Conservation (phyloP, 441 rosid genomes). For the Populus tomentosa region DNA sequence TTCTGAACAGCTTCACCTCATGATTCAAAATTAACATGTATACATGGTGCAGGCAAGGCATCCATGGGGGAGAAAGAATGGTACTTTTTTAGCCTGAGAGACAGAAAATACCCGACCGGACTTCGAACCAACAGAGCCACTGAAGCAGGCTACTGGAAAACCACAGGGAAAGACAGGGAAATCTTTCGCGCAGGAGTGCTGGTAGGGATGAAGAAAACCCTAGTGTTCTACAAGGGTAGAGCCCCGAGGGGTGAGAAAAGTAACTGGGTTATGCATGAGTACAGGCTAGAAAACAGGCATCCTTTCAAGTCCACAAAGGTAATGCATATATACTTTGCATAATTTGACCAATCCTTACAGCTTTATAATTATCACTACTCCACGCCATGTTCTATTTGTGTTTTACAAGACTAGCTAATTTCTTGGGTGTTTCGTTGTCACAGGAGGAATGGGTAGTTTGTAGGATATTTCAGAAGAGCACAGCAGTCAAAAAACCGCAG, state of each 20-base stretch:
- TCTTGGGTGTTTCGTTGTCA: conserved; percentile 8
- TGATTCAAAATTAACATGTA: not conserved
- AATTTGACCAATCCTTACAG: not conserved
- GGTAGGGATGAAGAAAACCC: conserved; percentile 98
- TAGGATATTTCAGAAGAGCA: conserved; percentile 83
- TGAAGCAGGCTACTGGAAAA: conserved; percentile 89
- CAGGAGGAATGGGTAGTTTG: conserved; percentile 98
- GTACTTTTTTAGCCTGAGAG: conserved; percentile 87
- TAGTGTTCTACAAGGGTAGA: conserved; percentile 90
- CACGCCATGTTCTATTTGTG: not conserved
- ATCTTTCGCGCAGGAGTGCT: conserved; percentile 47
- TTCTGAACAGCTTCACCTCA: too few species aligned
- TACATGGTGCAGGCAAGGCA: conserved; percentile 53
- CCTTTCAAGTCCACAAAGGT: conserved; percentile 25
- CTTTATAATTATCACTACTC: not conserved
- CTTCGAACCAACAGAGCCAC: conserved; percentile 96
- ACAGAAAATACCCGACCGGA: conserved; percentile 92
- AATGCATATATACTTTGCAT: not conserved
- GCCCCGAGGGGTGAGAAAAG: conserved; percentile 96
- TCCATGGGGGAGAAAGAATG: conserved; percentile 96
- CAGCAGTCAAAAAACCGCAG: conserved; percentile 54
- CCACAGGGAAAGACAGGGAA: conserved; percentile 92
- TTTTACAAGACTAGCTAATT: not conserved
- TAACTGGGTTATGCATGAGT: conserved; percentile 98
- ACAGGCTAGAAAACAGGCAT: conserved; percentile 67